These are phyloP conservation scores for Malus sylvestris DNA, from an alignment of 306 rosid genomes.

Conservation along the genomic window DNA sequence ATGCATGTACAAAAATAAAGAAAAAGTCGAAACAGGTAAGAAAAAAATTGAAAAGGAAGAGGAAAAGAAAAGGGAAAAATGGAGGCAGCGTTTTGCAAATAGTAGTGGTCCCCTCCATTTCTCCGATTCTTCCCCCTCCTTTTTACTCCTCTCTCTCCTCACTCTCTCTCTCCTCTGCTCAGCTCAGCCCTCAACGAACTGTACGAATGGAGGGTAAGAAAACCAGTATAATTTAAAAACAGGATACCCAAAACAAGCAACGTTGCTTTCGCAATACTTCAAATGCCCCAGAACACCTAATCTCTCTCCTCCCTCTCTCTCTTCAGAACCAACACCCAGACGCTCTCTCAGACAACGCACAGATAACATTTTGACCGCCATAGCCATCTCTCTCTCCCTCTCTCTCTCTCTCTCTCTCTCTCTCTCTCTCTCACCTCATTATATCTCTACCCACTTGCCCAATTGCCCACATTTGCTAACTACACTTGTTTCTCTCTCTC, in stretches of 20 bases:
- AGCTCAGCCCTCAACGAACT: slow-evolving; percentile 9
- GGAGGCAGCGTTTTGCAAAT: not conserved
- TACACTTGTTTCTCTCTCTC: not conserved
- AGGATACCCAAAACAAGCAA: slow-evolving; percentile 16
- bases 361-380: slow-evolving; percentile 47
- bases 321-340: not conserved
- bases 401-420: not conserved
- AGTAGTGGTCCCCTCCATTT: slow-evolving; percentile 28
- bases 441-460: not conserved
- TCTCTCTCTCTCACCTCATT: slow-evolving; percentile 3
- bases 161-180: not conserved
- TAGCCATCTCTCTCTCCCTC: not conserved
- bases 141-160: not conserved
- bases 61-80: not conserved
- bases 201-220: slow-evolving; percentile 28
- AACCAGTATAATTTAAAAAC: slow-evolving; percentile 23
- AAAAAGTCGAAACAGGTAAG: too few species aligned
- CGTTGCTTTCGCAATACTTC: slow-evolving; percentile 67
- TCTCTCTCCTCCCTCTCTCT: not conserved
- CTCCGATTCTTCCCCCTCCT: not conserved
- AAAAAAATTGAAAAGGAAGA: not conserved
- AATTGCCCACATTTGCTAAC: not conserved
- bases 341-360: not conserved
- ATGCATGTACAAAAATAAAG: too few species aligned
- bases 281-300: slow-evolving; percentile 36